phyloP scores from a whole-genome alignment of 441 rosid species.

The Brassica hybrid region DNA sequence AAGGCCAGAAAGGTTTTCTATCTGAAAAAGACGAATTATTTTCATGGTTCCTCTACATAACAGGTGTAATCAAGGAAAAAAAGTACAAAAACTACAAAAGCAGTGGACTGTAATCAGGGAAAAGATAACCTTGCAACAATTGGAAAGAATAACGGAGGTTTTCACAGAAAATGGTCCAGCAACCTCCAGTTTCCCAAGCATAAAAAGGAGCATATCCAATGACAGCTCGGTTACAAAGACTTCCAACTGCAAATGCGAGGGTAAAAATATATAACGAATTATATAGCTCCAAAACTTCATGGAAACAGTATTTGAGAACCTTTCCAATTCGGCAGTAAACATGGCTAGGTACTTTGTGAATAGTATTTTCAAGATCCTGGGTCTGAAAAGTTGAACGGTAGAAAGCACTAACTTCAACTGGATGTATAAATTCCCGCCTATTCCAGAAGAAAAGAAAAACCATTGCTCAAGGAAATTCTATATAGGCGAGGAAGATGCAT shows the following conservation, averaged over 20 bases:
- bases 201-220: conserved; percentile 83
- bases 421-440: conserved; percentile 83
- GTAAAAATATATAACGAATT: conserved; percentile 31
- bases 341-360: conserved; percentile 67
- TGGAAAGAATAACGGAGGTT: conserved; percentile 69
- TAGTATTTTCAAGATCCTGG: conserved; percentile 44
- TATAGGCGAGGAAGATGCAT: conserved; percentile 31
- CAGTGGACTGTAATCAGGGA: conserved; percentile 29
- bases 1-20: conserved; percentile 82
- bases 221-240: conserved; percentile 81
- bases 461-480: conserved; percentile 24
- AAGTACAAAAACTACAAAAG: conserved; percentile 16
- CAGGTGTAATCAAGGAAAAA: conserved; percentile 15
- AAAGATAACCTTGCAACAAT: conserved; percentile 71
- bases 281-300: conserved; percentile 31
- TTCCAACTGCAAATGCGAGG: conserved; percentile 65
- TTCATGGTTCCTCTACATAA: conserved; percentile 14
- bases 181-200: conserved; percentile 74
- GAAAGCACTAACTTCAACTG: conserved; percentile 71
- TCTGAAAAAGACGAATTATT: conserved; percentile 51
- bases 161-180: conserved; percentile 92
- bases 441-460: conserved; percentile 39
- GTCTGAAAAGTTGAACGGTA: conserved; percentile 63
- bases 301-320: conserved; percentile 49
- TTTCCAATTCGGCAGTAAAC: conserved; percentile 76